Conservation (phyloP, 2,329 filamentous ascomycete genomes). For the Penicillium sp. region DNA sequence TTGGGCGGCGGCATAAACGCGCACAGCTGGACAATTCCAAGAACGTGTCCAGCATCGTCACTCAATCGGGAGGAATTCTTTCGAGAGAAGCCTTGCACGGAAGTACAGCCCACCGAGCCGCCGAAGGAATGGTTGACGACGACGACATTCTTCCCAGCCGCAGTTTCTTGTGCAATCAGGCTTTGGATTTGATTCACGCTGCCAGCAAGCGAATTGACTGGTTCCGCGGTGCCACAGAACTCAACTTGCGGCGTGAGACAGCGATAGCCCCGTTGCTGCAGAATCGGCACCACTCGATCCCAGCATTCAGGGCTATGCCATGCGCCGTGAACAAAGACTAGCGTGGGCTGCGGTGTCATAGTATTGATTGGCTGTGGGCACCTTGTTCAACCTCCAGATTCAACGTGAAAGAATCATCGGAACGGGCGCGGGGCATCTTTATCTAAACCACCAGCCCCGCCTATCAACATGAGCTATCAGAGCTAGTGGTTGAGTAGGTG, state of each 20-base stretch:
- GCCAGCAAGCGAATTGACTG: constrained; percentile 4
- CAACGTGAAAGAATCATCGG: no score
- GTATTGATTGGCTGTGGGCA: not conserved
- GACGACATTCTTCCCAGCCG: not conserved
- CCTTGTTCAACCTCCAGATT: no score
- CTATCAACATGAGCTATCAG: no score
- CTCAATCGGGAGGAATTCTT: constrained; percentile 1
- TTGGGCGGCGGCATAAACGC: constrained; percentile 3
- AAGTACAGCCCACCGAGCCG: constrained; percentile 3
- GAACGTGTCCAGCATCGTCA: not conserved
- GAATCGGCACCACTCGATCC: not conserved
- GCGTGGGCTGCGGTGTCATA: not conserved
- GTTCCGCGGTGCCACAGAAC: constrained; percentile 5
- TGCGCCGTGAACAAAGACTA: constrained; percentile 3
- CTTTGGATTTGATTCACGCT: constrained; percentile 4
- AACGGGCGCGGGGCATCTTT: no score
- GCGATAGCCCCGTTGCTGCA: constrained; percentile 4
- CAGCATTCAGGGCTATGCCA: constrained; percentile 1
- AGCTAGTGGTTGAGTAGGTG: no score
- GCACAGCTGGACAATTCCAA: constrained; percentile 4
- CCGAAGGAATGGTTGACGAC: constrained; percentile 6
- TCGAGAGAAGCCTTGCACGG: constrained; percentile 4
- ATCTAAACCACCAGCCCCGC: no score
- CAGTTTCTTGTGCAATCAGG: not conserved
- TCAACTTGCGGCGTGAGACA: constrained; percentile 9